Evolutionary conservation across 345 rosid genomes (phyloP).

Genomic region (Citrus sp.): DNA sequence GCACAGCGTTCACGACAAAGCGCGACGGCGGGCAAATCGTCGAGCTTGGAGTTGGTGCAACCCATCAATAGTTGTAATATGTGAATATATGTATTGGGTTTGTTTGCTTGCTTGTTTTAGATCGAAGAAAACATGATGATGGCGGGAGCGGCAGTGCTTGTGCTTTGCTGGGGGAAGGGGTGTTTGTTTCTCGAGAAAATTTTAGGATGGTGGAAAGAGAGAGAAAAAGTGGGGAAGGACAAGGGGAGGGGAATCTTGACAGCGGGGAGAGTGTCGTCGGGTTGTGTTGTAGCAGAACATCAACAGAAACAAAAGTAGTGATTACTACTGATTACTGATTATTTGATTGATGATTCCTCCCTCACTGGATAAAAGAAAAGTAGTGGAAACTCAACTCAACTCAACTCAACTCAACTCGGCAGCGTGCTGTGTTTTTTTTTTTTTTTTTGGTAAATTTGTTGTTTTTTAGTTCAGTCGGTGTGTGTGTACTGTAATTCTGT

Average conservation of each 20-base stretch:
- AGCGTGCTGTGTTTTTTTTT: too few species aligned
- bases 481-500: too few species aligned
- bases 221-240: conserved; percentile 13
- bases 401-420: too few species aligned
- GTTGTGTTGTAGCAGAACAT: conserved; percentile 22
- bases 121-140: conserved; percentile 14
- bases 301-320: too few species aligned
- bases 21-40: conserved; percentile 92
- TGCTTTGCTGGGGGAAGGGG: background rate
- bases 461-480: too few species aligned
- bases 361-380: too few species aligned
- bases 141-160: background rate
- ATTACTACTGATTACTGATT: too few species aligned
- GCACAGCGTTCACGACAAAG: conserved; percentile 79
- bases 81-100: background rate
- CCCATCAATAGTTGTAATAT: conserved; percentile 47
- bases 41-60: conserved; percentile 78
- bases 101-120: background rate
- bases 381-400: too few species aligned
- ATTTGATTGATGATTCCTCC: too few species aligned
- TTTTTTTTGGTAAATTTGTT: too few species aligned
- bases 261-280: conserved; percentile 65
- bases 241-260: conserved; percentile 60
- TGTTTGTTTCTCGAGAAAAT: conserved; percentile 32
- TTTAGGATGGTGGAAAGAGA: too few species aligned